These are phyloP conservation scores for Syncephalis plumigaleata DNA, from an alignment of 371 early-diverging fungal species.

Conservation along the genomic window DNA sequence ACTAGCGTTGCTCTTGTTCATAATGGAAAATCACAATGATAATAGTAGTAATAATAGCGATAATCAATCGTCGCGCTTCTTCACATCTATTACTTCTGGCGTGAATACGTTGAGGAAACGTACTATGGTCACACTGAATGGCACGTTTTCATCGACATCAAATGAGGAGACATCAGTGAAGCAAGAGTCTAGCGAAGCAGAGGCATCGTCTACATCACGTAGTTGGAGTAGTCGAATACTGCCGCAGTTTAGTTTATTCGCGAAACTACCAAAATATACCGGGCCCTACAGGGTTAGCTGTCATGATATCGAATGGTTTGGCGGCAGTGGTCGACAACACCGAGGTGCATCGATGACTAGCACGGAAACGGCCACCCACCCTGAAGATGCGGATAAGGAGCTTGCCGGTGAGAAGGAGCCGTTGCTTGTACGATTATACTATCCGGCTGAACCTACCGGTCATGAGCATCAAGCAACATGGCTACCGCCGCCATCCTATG, in stretches of 20 bases:
- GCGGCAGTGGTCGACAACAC: neutral
- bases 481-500: neutral
- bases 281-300: conserved; percentile 14
- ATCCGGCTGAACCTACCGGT: conserved; percentile 8
- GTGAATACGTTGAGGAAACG: too few relatives aligned
- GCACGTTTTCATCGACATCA: too few relatives aligned
- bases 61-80: too few relatives aligned
- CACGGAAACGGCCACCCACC: neutral
- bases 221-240: too few relatives aligned
- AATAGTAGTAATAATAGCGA: too few relatives aligned
- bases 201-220: too few relatives aligned
- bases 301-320: conserved; percentile 12
- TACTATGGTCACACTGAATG: too few relatives aligned
- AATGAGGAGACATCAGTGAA: too few relatives aligned
- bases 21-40: too few relatives aligned
- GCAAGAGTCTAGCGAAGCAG: too few relatives aligned
- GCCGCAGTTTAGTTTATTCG: conserved; percentile 1
- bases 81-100: too few relatives aligned
- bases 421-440: conserved; percentile 4
- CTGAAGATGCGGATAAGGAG: neutral
- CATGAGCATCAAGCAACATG: conserved; percentile 6
- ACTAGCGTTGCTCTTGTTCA: too few relatives aligned
- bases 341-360: neutral
- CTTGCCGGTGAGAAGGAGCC: neutral
- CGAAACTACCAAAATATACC: conserved; percentile 11